Conservation (phyloP, 2,329 filamentous ascomycete genomes). For the Hypoxylon sp. region DNA sequence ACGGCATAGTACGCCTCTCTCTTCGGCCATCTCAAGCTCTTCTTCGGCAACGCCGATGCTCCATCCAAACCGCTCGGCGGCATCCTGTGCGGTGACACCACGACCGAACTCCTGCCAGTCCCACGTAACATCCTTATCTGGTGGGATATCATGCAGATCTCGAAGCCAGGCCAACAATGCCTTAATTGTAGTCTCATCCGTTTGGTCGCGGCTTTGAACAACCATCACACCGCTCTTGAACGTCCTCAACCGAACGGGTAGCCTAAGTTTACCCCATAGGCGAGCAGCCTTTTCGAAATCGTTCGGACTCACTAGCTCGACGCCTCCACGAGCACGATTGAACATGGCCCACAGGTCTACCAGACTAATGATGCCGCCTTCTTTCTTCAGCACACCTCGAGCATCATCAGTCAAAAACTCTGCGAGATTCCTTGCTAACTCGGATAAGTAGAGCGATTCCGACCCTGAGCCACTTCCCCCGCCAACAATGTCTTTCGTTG, state of each 20-base stretch:
- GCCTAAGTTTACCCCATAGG: slow-evolving; percentile 86
- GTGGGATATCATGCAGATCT: slow-evolving; percentile 75
- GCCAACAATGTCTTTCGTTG: slow-evolving; percentile 92
- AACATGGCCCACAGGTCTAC: slow-evolving; percentile 96
- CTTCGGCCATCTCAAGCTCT: slow-evolving; percentile 97
- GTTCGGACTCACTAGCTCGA: slow-evolving; percentile 90
- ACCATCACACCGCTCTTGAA: slow-evolving; percentile 97
- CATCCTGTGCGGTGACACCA: slow-evolving; percentile 90
- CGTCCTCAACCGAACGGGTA: slow-evolving; percentile 86
- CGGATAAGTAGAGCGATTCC: slow-evolving; percentile 89
- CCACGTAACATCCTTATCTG: slow-evolving; percentile 75
- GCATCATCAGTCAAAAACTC: slow-evolving; percentile 91
- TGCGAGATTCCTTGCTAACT: slow-evolving; percentile 84
- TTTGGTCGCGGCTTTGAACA: slow-evolving; percentile 87
- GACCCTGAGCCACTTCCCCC: slow-evolving; percentile 72
- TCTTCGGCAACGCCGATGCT: slow-evolving; percentile 96
- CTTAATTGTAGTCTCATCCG: slow-evolving; percentile 88
- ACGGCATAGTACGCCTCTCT: slow-evolving; percentile 85
- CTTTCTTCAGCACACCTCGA: slow-evolving; percentile 78
- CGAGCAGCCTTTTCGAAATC: slow-evolving; percentile 92
- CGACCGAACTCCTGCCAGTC: slow-evolving; percentile 82
- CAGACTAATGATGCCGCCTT: slow-evolving; percentile 88
- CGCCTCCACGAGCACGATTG: slow-evolving; percentile 90
- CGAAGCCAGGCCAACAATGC: slow-evolving; percentile 81
- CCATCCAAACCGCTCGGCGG: slow-evolving; percentile 92